These are phyloP conservation scores for Lactarius evosmus DNA, from an alignment of 768 basidiomycete genomes.

Conservation along the genomic window DNA sequence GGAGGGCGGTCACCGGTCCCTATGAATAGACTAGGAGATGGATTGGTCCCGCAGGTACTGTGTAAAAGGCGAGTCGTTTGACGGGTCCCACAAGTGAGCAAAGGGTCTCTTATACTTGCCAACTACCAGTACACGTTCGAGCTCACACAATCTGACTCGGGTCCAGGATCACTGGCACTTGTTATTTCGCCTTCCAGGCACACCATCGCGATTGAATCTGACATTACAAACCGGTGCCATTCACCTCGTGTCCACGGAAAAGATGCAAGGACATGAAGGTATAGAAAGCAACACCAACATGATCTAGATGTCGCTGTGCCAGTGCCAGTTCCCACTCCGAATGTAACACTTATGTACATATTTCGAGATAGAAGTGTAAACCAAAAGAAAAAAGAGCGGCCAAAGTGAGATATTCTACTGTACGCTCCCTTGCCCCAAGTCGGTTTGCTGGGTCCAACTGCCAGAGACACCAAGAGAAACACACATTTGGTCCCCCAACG, in stretches of 20 bases:
- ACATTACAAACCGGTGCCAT: neutral
- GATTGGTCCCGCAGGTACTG: neutral
- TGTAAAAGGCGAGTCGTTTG: neutral
- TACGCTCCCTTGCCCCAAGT: neutral
- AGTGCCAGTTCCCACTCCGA: neutral
- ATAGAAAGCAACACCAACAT: neutral
- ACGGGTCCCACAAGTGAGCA: no score
- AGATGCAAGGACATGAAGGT: neutral
- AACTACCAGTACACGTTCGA: neutral
- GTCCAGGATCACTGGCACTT: neutral
- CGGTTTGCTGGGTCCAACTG: neutral
- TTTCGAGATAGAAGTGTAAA: neutral
- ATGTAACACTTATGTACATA: neutral
- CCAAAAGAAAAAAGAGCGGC: neutral
- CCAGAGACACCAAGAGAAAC: neutral
- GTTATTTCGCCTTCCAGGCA: neutral
- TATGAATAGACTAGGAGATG: neutral
- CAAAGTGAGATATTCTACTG: neutral
- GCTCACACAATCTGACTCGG: neutral
- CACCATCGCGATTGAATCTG: neutral
- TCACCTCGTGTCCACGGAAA: neutral
- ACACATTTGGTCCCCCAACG: neutral
- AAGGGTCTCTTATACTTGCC: neutral
- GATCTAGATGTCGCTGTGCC: neutral
- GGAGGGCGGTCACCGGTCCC: neutral